Base-by-base conservation (phyloP, 345 rosid genomes). In the Ceriops tagal region DNA sequence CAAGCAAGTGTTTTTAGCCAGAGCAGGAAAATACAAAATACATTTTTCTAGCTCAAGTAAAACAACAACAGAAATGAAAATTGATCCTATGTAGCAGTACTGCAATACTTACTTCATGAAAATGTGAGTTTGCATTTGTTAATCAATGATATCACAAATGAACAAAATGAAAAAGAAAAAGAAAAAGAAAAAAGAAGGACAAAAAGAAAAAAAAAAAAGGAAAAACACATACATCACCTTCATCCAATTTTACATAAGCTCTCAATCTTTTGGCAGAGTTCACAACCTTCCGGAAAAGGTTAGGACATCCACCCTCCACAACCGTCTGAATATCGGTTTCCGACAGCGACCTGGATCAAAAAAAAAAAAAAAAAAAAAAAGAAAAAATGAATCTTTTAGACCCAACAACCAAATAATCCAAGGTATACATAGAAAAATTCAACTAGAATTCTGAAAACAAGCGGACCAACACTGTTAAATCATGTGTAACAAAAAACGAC, bases 251-350 rank as follows among this genome's bases (percentile, higher is more conserved):
- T 68, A 79, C 75, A 66, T 79, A 71, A 66, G 84, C 88, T 80
- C 99, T 86, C 81, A 95, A 79, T 84, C 99, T 88, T 78, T 95
- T 95, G 0, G 92, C 81, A 0, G 99, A 95, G 71, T 92, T 92
- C 1, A 90, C 97, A 58, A 80, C 74, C 77, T 92, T 92, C 16
- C 96, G 82, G 10, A 86, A 69, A 75, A 88, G 86, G 82, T 85
- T 90, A 62, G 97, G 97, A 52, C 99, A 95, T 39, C 99, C 99
- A 71, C 74, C 70, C 67, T 85, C 88, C 75, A 90, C 93, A 24
- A 92, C 80, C 6, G 85, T 78, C 75, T 83, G 80, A 74, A 95
- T 73, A 78, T 90, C 89, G 15, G 76, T 52, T 6, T 67, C 55
- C 27, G 96, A 79, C 80, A 95, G 82, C 9, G 79, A 87, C 69